Evolutionary conservation across 106 monocot species (phyloP), one percentile per base, ranked within the genome.

Genomic region (Narthecium ossifragum): DNA sequence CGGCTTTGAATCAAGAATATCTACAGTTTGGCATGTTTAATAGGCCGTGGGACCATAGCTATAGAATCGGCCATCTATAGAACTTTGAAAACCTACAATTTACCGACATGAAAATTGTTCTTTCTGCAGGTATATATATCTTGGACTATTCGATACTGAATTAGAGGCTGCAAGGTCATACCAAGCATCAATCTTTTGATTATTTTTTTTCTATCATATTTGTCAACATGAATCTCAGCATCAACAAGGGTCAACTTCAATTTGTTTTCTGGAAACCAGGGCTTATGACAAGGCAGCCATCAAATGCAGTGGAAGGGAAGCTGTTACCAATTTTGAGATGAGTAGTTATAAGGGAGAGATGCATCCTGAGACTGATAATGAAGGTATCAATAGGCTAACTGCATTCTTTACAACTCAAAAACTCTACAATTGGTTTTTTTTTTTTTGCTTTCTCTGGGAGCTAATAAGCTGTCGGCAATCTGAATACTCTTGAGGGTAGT

Each of bases 271-370:
- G 43, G 25, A 22, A 13, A 30, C 11, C 53, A 71, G 71, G 72
- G 92, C 92, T 40, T 92, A 92, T 57, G 92, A 92, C 58, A 80
- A 86, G 63, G 92, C 92, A 1, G 92, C 92, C 39, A 83, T 92
- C 62, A 92, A 83, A 47, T 92, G 73, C 39, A 92, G 78, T 54
- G 92, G 92, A 41, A 82, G 75, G 57, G 92, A 86, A 38, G 92
- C 92, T 66, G 86, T 86, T 12, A 92, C 92, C 13, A 92, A 92
- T 54, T 92, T 92, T 64, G 86, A 92, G 58, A 68, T 75, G 5
- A 78, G 77, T 64, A 41, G 55, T 10, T 92, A 83, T 51, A 74
- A 79, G 56, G 79, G 77, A 18, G 82, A 85, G 53, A 29, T 76
- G 21, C 50, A 55, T 39, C 34, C 60, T 22, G 70, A 71, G 28